Percentiles rank a stretch among this genome's conserved stretches.
phyloP scores from a whole-genome alignment of 75 land plant species.

The Isoetes taiwanensis region DNA sequence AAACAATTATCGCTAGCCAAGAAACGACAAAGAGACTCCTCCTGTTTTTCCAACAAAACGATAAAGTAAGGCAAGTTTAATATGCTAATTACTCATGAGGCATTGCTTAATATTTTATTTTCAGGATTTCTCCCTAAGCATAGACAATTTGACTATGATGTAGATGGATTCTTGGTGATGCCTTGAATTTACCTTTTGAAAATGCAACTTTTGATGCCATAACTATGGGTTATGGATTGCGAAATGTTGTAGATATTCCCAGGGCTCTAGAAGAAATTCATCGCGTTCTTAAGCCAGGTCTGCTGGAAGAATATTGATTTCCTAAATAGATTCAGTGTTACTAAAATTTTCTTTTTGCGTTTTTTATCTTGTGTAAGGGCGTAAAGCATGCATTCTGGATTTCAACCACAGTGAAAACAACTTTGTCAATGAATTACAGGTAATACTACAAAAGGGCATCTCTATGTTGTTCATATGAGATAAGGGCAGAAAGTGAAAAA shows the following conservation, averaged over 20 bases:
- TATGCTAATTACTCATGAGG: too few relatives aligned
- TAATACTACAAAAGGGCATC: slow-evolving; percentile 9
- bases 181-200: slow-evolving; percentile 57
- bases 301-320: not conserved
- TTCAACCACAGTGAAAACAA: slow-evolving; percentile 40
- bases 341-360: not conserved
- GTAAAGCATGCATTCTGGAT: slow-evolving; percentile 58
- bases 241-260: slow-evolving; percentile 57
- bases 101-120: too few relatives aligned
- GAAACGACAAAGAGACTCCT: slow-evolving; percentile 27
- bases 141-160: too few relatives aligned
- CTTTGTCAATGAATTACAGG: slow-evolving; percentile 8
- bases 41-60: slow-evolving; percentile 33
- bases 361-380: slow-evolving; percentile 61
- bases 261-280: slow-evolving; percentile 54
- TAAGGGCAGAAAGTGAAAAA: too few relatives aligned
- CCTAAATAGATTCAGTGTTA: not conserved
- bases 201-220: slow-evolving; percentile 65
- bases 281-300: slow-evolving; percentile 68
- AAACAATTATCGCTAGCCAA: slow-evolving; percentile 60
- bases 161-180: slow-evolving; percentile 89
- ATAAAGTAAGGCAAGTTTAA: slow-evolving; percentile 70
- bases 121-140: too few relatives aligned
- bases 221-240: slow-evolving; percentile 76
- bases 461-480: too few relatives aligned